Percentiles rank a stretch among this genome's conserved stretches.
phyloP scores from a whole-genome alignment of 371 early-diverging fungal genomes.

The Rhizopus sp. region DNA sequence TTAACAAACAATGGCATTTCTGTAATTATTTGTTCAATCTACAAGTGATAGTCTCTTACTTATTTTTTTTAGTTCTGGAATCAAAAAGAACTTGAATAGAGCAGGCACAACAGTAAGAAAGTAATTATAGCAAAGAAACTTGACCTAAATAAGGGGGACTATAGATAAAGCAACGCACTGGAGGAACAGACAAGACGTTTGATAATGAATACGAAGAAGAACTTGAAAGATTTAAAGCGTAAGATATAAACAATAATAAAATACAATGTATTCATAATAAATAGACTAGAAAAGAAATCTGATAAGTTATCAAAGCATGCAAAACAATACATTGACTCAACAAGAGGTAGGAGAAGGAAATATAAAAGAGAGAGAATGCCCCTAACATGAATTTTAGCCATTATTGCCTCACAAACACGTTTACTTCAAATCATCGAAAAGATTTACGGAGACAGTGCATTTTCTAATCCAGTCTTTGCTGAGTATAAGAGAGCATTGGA shows the following conservation, averaged over 20 bases:
- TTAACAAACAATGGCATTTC: constrained; percentile 37
- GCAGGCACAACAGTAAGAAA: constrained; percentile 73
- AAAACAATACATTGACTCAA: constrained; percentile 89
- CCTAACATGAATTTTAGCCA: constrained; percentile 44
- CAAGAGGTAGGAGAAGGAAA: constrained; percentile 59
- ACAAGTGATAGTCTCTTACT: neutral
- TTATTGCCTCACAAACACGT: constrained; percentile 81
- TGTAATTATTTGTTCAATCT: constrained; percentile 35
- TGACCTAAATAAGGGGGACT: neutral
- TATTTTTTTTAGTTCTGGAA: constrained; percentile 64
- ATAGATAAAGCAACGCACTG: constrained; percentile 73
- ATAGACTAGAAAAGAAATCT: constrained; percentile 82
- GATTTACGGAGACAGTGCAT: constrained; percentile 63
- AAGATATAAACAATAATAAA: constrained; percentile 19
- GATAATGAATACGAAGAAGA: constrained; percentile 90
- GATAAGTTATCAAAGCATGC: constrained; percentile 89
- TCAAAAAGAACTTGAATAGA: constrained; percentile 83
- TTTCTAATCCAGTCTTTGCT: constrained; percentile 48
- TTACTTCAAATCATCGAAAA: constrained; percentile 81
- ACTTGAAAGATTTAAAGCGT: constrained; percentile 79
- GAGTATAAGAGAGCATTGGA: constrained; percentile 79
- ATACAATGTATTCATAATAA: constrained; percentile 6
- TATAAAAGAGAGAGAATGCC: neutral
- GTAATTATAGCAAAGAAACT: neutral
- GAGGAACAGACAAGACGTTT: constrained; percentile 74